Evolutionary conservation across 352 stramenopile species (phyloP), one percentile per base, ranked within the genome.

Genomic region (Pythium diclinum): DNA sequence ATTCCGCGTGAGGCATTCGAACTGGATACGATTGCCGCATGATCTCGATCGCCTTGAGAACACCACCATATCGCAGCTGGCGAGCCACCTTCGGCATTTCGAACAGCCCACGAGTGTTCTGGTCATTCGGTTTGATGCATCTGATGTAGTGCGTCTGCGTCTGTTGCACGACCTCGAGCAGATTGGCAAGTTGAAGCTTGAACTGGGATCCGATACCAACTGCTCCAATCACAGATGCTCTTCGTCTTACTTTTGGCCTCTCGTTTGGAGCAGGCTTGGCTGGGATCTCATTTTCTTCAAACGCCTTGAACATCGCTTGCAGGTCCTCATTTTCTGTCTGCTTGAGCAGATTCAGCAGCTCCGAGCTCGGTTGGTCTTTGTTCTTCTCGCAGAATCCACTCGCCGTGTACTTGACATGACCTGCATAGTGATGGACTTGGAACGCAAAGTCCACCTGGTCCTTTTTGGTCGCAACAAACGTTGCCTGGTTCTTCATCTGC

Each of bases 121-220:
- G 75, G 69, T 99, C 94, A 70, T 99, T 99, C 19, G 97, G 97
- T 76, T 99, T 99, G 49, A 99, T 90, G 72, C 97, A 99, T 32
- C 97, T 92, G 68, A 99, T 97, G 74, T 99, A 99, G 74, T 99
- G 97, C 33, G 96, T 97, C 56, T 96, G 77, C 6, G 96, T 99
- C 56, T 89, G 78, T 30, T 98, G 91, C 30, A 99, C 98, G 13
- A 96, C 87, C 21, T 92, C 76, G 23, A 98, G 83, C 16, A 99
- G 80, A 32, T 84, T 83, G 25, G 91, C 90, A 16, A 99, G 79
- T 61, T 98, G 95, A 34, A 89, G 79, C 51, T 92, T 93, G 69
- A 99, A 99, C 67, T 98, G 88, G 42, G 88, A 97, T 23, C 87
- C 93, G 53, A 98, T 89, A 6, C 83, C 85, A 2, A 86, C 72